Evolutionary conservation across 805 yeast species (phyloP).

Genomic region (Yarrowia bubula): DNA sequence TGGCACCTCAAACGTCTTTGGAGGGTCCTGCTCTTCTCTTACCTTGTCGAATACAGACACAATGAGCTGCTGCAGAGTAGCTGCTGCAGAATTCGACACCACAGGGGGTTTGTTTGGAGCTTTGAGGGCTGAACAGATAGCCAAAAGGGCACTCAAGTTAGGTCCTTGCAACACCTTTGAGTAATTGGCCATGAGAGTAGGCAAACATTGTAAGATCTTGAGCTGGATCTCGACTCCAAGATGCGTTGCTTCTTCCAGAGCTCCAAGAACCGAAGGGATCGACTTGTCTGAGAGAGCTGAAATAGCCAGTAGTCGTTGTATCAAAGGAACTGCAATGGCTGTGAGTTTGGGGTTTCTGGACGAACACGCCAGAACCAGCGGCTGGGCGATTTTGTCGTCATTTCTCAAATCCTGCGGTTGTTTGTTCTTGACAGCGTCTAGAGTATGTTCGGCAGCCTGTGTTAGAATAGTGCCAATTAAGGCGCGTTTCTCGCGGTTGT

Average conservation of each 20-base stretch:
- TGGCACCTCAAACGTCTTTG: slow-evolving; percentile 41
- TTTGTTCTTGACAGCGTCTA: slow-evolving; percentile 15
- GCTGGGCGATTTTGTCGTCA: slow-evolving; percentile 57
- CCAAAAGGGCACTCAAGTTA: slow-evolving; percentile 55
- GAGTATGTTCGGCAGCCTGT: slow-evolving; percentile 21
- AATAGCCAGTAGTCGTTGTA: slow-evolving; percentile 59
- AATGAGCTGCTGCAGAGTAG: slow-evolving; percentile 84
- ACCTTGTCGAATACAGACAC: slow-evolving; percentile 74
- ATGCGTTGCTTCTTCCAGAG: slow-evolving; percentile 70
- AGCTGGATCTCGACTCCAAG: slow-evolving; percentile 80
- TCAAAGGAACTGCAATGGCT: slow-evolving; percentile 66
- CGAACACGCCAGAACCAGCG: slow-evolving; percentile 70
- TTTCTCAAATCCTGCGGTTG: slow-evolving; percentile 40
- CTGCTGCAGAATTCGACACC: slow-evolving; percentile 87
- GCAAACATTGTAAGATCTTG: slow-evolving; percentile 79
- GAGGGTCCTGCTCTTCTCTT: slow-evolving; percentile 39
- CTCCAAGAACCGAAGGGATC: slow-evolving; percentile 56
- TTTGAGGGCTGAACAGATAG: slow-evolving; percentile 71
- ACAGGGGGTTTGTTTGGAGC: slow-evolving; percentile 66
- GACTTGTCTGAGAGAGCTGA: slow-evolving; percentile 54
- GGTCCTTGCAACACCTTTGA: slow-evolving; percentile 53
- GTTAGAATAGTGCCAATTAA: background rate
- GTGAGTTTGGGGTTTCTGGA: slow-evolving; percentile 73
- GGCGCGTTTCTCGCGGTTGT: background rate
- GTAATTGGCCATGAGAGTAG: slow-evolving; percentile 68